A percentile compares a stretch with the other conserved stretches of the same genome.
Evolutionary conservation across 192 early-diverging fungal species (phyloP).

Genomic region (Helicostylum pulchrum): DNA sequence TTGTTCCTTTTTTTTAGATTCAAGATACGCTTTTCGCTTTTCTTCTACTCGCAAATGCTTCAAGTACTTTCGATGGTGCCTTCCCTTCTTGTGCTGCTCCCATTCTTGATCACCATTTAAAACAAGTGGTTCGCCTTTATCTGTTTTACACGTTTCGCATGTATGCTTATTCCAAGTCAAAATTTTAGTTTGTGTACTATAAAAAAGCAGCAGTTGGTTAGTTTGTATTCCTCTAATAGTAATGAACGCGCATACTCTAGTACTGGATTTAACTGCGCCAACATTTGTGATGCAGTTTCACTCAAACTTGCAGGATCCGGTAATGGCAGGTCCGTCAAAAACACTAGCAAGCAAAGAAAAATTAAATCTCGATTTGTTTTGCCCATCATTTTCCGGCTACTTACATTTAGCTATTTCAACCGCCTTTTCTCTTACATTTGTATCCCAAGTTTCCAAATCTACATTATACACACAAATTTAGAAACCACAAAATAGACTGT

Average conservation of each 20-base stretch:
- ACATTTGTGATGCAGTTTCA: constrained; percentile 37
- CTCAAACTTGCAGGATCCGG: constrained; percentile 36
- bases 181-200: constrained; percentile 33
- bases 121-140: constrained; percentile 37
- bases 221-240: no score
- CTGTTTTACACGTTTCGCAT: constrained; percentile 65
- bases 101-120: constrained; percentile 77
- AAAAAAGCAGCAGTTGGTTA: constrained; percentile 4
- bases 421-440: constrained; percentile 51
- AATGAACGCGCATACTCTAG: constrained; percentile 36
- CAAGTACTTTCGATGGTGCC: constrained; percentile 58
- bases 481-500: not conserved
- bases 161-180: constrained; percentile 62
- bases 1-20: not conserved
- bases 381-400: not conserved
- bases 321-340: constrained; percentile 33
- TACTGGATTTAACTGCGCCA: constrained; percentile 23
- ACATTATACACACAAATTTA: not conserved
- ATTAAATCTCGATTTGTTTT: not conserved
- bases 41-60: constrained; percentile 38
- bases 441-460: constrained; percentile 55
- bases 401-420: constrained; percentile 52
- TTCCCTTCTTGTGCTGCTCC: constrained; percentile 68
- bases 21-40: constrained; percentile 3
- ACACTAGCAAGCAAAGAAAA: constrained; percentile 27